Evolutionary conservation across 208 protist genomes (phyloP), one percentile per base, ranked within the genome.

Genomic region (Crithidia sp.): DNA sequence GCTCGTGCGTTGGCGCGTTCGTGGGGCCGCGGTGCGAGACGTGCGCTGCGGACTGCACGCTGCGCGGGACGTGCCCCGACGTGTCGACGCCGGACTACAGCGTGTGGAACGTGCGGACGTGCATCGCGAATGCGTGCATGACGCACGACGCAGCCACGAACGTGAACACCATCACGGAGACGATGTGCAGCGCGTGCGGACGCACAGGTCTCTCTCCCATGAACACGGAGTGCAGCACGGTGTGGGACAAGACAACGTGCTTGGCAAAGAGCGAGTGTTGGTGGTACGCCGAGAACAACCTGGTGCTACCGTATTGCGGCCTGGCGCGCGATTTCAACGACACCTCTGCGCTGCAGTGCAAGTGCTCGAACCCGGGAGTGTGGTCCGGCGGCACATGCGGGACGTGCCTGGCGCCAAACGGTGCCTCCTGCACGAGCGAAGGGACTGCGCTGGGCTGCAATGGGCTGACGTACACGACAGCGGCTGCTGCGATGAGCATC

Each of bases 11-110:
- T 6, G 84, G 84, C 36, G 63, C 74, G 17, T 89, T 82, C 54
- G 74, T 66, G 16, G 84, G 81, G 45, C 68, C 70, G 50, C 84
- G 79, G 52, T 89, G 84, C 62, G 71, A 84, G 74, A 78, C 69
- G 49, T 89, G 84, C 63, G 61, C 70, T 3, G 78, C 80, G 53
- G 59, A 50, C 40, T 89, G 84, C 56, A 67, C 71, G 37, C 28
- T 55, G 47, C 55, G 72, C 70, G 77, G 84, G 41, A 68, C 50
- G 52, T 89, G 84, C 52, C 81, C 81, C 12, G 43, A 63, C 43
- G 44, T 77, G 56, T 50, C 54, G 14, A 57, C 40, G 19, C 17
- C 67, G 37, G 41, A 54, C 57, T 63, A 72, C 50, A 36, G 43
- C 39, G 54, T 77, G 28, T 82, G 62, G 81, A 83, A 86, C 67